These are phyloP conservation scores for Colletotrichum navitas DNA, from an alignment of 2,329 filamentous ascomycete species.

Conservation along the genomic window DNA sequence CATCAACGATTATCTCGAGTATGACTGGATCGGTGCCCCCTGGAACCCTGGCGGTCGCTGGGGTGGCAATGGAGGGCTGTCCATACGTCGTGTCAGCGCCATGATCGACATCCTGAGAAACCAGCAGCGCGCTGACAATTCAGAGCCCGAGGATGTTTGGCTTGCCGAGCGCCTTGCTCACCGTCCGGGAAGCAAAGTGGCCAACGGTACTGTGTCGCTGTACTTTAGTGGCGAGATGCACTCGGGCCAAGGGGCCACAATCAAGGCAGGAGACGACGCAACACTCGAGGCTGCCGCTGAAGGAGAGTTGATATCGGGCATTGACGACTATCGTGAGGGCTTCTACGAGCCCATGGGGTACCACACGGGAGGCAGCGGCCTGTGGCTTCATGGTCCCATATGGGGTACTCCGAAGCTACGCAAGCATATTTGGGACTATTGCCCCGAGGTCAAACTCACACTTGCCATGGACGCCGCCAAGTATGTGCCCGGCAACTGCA, in stretches of 20 bases:
- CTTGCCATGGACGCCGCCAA: conserved; percentile 66
- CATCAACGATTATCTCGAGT: conserved; percentile 64
- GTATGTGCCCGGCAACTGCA: conserved; percentile 63
- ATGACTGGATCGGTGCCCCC: conserved; percentile 67
- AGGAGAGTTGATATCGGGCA: conserved; percentile 54
- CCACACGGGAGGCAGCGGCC: conserved; percentile 65
- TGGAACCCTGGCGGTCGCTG: conserved; percentile 58
- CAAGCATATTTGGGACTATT: conserved; percentile 67
- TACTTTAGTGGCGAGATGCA: conserved; percentile 65
- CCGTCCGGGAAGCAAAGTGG: conserved; percentile 61
- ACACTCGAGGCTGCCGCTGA: conserved; percentile 48
- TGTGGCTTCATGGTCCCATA: conserved; percentile 58
- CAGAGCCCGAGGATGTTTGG: conserved; percentile 69
- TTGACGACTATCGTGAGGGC: conserved; percentile 65
- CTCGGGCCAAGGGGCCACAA: conserved; percentile 48
- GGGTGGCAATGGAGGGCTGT: conserved; percentile 66
- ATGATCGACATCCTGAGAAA: conserved; percentile 65
- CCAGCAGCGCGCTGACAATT: conserved; percentile 58
- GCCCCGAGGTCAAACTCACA: conserved; percentile 70
- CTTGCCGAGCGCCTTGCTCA: conserved; percentile 65
- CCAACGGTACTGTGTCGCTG: conserved; percentile 63
- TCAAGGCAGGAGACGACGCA: conserved; percentile 44
- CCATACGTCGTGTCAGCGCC: conserved; percentile 64
- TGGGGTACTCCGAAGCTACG: conserved; percentile 63
- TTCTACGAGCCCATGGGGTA: conserved; percentile 71